Conservation (phyloP, 2,329 filamentous ascomycete species). For the Sclerotinia minor region DNA sequence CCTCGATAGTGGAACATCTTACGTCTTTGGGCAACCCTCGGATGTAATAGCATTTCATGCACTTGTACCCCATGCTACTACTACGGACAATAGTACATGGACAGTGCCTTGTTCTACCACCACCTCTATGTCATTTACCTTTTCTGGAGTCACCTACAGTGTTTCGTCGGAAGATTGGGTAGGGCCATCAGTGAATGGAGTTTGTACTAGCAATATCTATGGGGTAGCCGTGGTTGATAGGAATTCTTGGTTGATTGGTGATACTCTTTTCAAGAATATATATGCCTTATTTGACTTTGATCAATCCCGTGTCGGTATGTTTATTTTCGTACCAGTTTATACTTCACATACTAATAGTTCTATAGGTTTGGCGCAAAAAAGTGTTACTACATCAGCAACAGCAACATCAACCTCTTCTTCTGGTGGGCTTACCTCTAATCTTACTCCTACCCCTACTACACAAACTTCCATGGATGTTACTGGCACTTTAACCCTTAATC, state of each 20-base stretch:
- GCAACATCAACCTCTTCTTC: constrained; percentile 24
- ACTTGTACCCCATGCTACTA: constrained; percentile 58
- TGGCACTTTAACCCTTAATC: not conserved
- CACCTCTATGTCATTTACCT: constrained; percentile 61
- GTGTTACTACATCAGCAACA: not conserved
- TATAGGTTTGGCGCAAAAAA: constrained; percentile 25
- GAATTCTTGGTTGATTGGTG: constrained; percentile 75
- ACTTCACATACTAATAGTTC: not conserved
- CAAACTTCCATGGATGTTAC: constrained; percentile 2
- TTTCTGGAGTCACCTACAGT: constrained; percentile 66
- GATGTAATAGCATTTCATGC: constrained; percentile 69
- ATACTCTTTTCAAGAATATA: constrained; percentile 86
- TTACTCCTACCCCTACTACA: not conserved
- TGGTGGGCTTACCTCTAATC: constrained; percentile 25
- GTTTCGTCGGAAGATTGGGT: constrained; percentile 74
- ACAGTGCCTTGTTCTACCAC: constrained; percentile 71
- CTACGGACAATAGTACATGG: constrained; percentile 62
- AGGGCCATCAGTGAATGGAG: constrained; percentile 44
- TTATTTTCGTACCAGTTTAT: not conserved
- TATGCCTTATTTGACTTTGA: constrained; percentile 84
- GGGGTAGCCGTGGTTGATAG: constrained; percentile 63
- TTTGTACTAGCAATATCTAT: constrained; percentile 72
- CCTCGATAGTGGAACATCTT: constrained; percentile 83
- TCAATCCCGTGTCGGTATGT: constrained; percentile 60
- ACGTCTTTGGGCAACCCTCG: constrained; percentile 67